Evolutionary conservation across 192 early-diverging fungal genomes (phyloP), one percentile per base, ranked within the genome.

Genomic region (Backusella circina): DNA sequence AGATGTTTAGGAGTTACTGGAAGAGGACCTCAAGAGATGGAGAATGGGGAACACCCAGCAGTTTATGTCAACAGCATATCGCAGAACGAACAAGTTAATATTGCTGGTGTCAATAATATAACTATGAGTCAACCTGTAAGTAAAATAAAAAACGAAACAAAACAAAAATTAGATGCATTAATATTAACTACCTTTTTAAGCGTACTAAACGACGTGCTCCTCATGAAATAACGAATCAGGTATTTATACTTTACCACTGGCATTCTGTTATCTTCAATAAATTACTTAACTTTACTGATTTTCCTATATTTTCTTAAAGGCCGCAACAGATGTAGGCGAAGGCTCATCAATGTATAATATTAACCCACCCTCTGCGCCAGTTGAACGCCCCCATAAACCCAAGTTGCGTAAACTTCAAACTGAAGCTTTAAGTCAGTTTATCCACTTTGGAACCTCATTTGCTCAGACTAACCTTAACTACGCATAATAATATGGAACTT

Each of bases 111-210:
- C 31, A 66, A 66, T 36, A 9, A 66, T 66, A 66, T 66, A 66
- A 33, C 15, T 33, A 66, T 33, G 65, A 66, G 12, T 15, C 65
- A 33, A 66, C 65, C 65, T 36, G 65, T 66, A 66, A 66, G 32
- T 33, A 66, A 65, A 32, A 65, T 65, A 32, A n/a, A n/a, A n/a
- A n/a, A n/a, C n/a, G n/a, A n/a, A n/a, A n/a, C n/a, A 65, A 5
- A 65, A 36, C 33, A 66, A 66, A 33, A 66, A 66, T 31, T 66
- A 66, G 65, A 66, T 5, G 31, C 31, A 6, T 33, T 2, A 66
- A 66, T 66, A 66, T 36, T n/a, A 66, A 66, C 65, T 66, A 36
- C 65, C 32, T 36, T 66, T 6, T 66, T 66, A 66, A 66, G 65
- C 28, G 65, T 33, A 66, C 65, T 66, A 65, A 65, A 65, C 64